These are phyloP conservation scores for Heliophila coronopifolia DNA, from an alignment of 441 rosid genomes.

Conservation along the genomic window DNA sequence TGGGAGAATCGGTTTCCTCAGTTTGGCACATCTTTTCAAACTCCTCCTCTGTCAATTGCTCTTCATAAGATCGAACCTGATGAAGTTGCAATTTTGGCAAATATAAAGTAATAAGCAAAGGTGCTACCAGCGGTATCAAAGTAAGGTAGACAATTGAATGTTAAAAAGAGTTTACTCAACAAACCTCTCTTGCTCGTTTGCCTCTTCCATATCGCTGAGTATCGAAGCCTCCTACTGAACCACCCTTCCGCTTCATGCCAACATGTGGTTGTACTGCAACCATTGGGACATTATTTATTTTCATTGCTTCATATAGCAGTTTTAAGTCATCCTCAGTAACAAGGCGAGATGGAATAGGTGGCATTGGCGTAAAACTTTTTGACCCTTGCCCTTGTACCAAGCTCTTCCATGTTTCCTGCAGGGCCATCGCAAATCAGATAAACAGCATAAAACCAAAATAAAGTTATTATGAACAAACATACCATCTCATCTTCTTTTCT, in stretches of 20 bases:
- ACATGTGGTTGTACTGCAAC: constrained; percentile 36
- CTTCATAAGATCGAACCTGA: constrained; percentile 91
- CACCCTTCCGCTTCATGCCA: constrained; percentile 61
- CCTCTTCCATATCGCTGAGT: constrained; percentile 86
- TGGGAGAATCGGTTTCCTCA: constrained; percentile 70
- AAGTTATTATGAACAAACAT: constrained; percentile 17
- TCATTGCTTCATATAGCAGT: constrained; percentile 62
- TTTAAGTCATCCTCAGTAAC: constrained; percentile 78
- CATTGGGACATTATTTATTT: constrained; percentile 54
- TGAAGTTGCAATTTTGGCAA: background rate
- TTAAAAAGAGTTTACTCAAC: constrained; percentile 24
- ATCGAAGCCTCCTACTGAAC: constrained; percentile 53
- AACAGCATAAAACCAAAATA: constrained; percentile 5
- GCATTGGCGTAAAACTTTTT: constrained; percentile 36
- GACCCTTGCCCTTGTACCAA: constrained; percentile 42
- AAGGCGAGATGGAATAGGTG: constrained; percentile 72
- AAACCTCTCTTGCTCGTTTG: constrained; percentile 91
- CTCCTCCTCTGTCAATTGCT: constrained; percentile 90
- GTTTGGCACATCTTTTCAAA: constrained; percentile 85
- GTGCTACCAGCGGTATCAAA: too few relatives aligned
- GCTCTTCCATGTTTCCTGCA: constrained; percentile 71
- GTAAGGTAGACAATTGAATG: too few relatives aligned
- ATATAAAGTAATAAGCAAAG: background rate
- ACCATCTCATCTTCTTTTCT: constrained; percentile 76
- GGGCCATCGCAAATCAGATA: constrained; percentile 16